Percentiles rank a stretch among this genome's conserved stretches.
Conservation (phyloP, 306 rosid species). For the Adenanthera pavonina region DNA sequence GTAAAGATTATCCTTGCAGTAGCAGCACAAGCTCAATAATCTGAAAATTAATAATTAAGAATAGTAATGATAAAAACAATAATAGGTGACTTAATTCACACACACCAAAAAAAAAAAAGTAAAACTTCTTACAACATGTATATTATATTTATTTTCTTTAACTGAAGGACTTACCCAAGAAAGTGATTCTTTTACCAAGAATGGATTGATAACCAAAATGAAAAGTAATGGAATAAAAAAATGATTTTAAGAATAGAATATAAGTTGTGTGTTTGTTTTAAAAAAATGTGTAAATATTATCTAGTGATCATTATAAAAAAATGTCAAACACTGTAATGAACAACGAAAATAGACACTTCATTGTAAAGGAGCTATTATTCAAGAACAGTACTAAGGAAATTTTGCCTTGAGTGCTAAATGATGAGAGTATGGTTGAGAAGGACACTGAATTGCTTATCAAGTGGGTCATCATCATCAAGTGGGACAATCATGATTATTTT, state of each 20-base stretch:
- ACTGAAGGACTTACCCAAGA: not conserved
- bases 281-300: no score
- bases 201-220: no score
- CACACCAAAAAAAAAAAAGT: not conserved
- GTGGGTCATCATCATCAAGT: not conserved
- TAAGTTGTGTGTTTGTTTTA: no score
- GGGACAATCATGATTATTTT: slow-evolving; percentile 19
- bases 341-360: not conserved
- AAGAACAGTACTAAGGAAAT: not conserved
- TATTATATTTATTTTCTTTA: not conserved
- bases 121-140: not conserved
- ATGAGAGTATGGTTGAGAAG: slow-evolving; percentile 31
- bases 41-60: not conserved
- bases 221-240: not conserved
- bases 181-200: not conserved
- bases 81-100: not conserved
- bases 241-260: no score
- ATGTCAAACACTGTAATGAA: no score
- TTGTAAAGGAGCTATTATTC: slow-evolving; percentile 6
- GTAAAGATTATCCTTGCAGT: not conserved
- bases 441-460: slow-evolving; percentile 27
- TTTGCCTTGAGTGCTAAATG: slow-evolving; percentile 7
- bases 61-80: not conserved
- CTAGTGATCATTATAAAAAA: no score
- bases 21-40: not conserved